phyloP scores from a whole-genome alignment of 2,329 filamentous ascomycete species.

The Fusarium agapanthi region DNA sequence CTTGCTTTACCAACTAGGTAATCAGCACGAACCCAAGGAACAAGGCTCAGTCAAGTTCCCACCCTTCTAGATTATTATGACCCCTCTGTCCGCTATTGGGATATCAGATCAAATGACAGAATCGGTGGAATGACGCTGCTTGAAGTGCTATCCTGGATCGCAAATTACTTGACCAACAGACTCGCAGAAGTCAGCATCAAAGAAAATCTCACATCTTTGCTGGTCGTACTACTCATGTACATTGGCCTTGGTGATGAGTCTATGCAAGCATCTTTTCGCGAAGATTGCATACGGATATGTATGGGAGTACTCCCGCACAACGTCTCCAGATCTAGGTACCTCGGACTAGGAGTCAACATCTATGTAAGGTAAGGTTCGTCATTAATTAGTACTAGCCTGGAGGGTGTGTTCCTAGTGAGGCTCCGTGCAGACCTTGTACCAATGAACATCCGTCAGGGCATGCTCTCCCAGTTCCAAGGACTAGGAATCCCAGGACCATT shows the following conservation, averaged over 20 bases:
- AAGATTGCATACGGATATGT: neutral
- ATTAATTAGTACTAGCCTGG: neutral
- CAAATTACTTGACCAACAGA: neutral
- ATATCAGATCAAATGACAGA: neutral
- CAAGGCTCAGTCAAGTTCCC: neutral
- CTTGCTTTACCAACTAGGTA: slow-evolving; percentile 24
- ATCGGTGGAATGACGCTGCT: neutral
- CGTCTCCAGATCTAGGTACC: neutral
- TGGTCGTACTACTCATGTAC: neutral
- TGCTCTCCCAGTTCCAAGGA: slow-evolving; percentile 21
- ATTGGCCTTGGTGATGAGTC: neutral
- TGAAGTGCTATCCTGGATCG: neutral
- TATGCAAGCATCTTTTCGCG: neutral
- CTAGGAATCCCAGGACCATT: slow-evolving; percentile 26
- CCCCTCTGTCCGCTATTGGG: neutral
- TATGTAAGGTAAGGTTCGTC: neutral
- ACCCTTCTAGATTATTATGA: neutral
- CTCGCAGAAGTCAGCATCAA: neutral
- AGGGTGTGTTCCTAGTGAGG: neutral
- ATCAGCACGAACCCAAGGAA: slow-evolving; percentile 14
- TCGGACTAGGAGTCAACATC: neutral
- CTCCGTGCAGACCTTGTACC: neutral
- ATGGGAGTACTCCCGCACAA: neutral
- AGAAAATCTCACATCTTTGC: neutral
- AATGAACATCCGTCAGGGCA: slow-evolving; percentile 12